Evolutionary conservation across 306 rosid species (phyloP).

Genomic region (Pueraria montana): DNA sequence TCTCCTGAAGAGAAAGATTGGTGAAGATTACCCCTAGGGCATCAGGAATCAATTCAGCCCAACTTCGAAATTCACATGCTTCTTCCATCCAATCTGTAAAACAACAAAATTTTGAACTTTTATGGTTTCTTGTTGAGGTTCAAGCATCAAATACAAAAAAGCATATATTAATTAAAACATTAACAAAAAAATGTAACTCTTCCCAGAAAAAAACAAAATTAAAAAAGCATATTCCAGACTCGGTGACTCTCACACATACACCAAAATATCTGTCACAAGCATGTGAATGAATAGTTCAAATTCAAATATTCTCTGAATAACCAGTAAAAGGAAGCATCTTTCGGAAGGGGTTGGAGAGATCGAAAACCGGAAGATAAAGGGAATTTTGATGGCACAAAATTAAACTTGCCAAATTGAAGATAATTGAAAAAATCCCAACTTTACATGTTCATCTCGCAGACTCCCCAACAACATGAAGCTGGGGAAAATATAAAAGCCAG

Average conservation of each 20-base stretch:
- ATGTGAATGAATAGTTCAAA: slow-evolving; percentile 22
- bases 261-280: slow-evolving; percentile 23
- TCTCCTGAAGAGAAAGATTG: slow-evolving; percentile 79
- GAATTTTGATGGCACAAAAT: slow-evolving; percentile 4
- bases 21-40: slow-evolving; percentile 88
- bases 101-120: neutral
- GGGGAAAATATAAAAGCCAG: neutral
- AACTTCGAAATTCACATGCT: slow-evolving; percentile 65
- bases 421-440: slow-evolving; percentile 16
- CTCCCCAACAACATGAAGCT: neutral
- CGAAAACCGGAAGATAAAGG: slow-evolving; percentile 1
- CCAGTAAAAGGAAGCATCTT: slow-evolving; percentile 18
- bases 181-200: neutral
- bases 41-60: slow-evolving; percentile 98
- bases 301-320: neutral
- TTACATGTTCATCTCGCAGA: slow-evolving; percentile 36
- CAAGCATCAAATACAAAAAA: slow-evolving; percentile 2
- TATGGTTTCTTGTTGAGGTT: slow-evolving; percentile 17
- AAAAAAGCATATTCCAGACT: neutral
- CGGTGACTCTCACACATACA: neutral
- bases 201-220: neutral
- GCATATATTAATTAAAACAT: neutral
- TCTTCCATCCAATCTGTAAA: slow-evolving; percentile 71
- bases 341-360: slow-evolving; percentile 14
- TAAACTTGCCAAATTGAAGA: slow-evolving; percentile 2